A percentile compares a stretch with the other conserved stretches of the same genome.
Evolutionary conservation across 805 yeast genomes (phyloP).

Genomic region (Sugiyamaella marilandica): DNA sequence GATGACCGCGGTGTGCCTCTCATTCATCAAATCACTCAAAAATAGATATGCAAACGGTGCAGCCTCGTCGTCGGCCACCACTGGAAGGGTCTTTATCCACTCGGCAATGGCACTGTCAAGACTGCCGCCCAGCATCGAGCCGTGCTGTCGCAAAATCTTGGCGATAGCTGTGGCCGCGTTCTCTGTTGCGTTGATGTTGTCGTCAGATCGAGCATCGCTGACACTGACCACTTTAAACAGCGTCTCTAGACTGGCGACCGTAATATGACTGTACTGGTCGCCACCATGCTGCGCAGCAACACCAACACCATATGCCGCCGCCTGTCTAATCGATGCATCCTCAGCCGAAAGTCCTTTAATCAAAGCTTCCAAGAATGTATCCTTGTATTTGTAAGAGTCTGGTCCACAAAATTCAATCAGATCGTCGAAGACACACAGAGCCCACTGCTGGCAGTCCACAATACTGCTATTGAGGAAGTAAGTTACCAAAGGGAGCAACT

Average conservation of each 20-base stretch:
- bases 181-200: constrained; percentile 82
- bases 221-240: constrained; percentile 66
- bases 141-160: constrained; percentile 65
- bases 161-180: constrained; percentile 79
- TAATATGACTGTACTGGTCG: constrained; percentile 52
- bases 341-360: constrained; percentile 52
- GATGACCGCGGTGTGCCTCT: constrained; percentile 55
- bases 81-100: constrained; percentile 82
- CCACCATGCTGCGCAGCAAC: constrained; percentile 83
- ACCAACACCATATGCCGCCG: constrained; percentile 80
- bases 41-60: constrained; percentile 81
- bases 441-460: constrained; percentile 66
- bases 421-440: constrained; percentile 75
- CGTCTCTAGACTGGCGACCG: constrained; percentile 66
- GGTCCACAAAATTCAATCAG: constrained; percentile 75
- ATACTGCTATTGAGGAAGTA: constrained; percentile 61
- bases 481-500: constrained; percentile 53
- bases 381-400: constrained; percentile 58
- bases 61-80: constrained; percentile 78
- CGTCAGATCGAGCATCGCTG: constrained; percentile 83
- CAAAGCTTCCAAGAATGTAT: constrained; percentile 56
- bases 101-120: constrained; percentile 57
- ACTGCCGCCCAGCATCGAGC: constrained; percentile 49
- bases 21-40: constrained; percentile 64
- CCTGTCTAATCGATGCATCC: constrained; percentile 69